Base-by-base conservation (phyloP, 306 rosid genomes). In the Sindora glabra region DNA sequence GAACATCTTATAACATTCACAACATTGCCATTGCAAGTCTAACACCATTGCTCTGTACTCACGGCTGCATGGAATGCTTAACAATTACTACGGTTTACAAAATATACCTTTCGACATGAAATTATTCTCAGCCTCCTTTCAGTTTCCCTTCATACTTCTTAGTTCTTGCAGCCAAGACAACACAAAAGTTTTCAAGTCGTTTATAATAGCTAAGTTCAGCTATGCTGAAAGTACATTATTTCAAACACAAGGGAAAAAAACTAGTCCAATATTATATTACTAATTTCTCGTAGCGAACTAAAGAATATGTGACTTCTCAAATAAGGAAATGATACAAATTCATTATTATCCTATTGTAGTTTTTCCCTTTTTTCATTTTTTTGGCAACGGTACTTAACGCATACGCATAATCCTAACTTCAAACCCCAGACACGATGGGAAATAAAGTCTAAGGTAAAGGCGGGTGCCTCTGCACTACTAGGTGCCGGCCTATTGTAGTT, bases 1-100 rank as follows among this genome's bases (percentile, higher is more conserved):
- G 49, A 48, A 40, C 30, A 64, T 42, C 59, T 34, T 50, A 38
- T 51, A 16, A 15, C 14, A 56, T 24, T 74, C 50, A 47, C 62
- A 34, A 21, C 23, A 59, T 51, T 9, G 15, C 48, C 24, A 17
- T 39, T 41, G 6, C 19, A 9, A 4, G 17, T 23, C 36, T n/a
- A 42, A 18, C 27, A 42, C 25, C 53, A 11, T 29, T 12, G 40
- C 22, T 34, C 39, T 23, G 5, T 22, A 23, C 23, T 48, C 17
- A 19, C 23, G 27, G 33, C 17, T 38, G n/a, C 24, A 12, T 44
- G 36, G 36, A 59, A 61, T 22, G 26, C 70, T 7, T n/a, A 38
- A 41, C 39, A 50, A 29, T 12, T 13, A 3, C 48, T 19, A 42
- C 39, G 42, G 48, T 53, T 39, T 34, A 48, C 36, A 30, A 56